Evolutionary conservation across 75 land plant genomes (phyloP).

Genomic region (Picea glauca): DNA sequence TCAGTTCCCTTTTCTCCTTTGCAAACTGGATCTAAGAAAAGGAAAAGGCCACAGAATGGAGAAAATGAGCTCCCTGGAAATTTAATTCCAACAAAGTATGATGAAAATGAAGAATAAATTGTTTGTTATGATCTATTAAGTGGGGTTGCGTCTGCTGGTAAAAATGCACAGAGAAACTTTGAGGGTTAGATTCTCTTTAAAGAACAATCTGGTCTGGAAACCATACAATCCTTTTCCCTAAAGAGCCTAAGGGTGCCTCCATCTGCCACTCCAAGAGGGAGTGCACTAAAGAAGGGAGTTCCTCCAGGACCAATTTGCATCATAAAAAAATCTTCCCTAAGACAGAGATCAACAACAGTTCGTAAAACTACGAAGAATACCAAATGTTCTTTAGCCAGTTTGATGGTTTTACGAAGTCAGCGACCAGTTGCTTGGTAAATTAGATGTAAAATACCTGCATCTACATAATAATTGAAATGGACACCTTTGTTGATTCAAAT

Average conservation of each 20-base stretch:
- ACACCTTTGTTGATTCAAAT: too few species aligned
- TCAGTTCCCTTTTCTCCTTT: neutral
- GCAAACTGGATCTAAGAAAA: slow-evolving; percentile 1
- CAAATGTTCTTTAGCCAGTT: neutral
- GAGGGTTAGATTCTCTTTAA: slow-evolving; percentile 44
- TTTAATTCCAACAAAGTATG: neutral
- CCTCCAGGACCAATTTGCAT: slow-evolving; percentile 37
- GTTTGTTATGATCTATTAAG: neutral
- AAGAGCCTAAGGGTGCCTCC: slow-evolving; percentile 38
- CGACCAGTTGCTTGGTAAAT: neutral
- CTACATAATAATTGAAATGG: too few species aligned
- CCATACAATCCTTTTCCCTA: slow-evolving; percentile 44
- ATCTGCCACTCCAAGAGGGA: slow-evolving; percentile 44
- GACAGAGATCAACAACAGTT: neutral
- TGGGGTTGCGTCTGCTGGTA: neutral
- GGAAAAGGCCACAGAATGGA: neutral
- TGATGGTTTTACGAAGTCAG: slow-evolving; percentile 8
- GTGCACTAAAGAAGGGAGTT: slow-evolving; percentile 48
- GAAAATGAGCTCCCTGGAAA: neutral
- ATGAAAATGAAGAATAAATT: neutral
- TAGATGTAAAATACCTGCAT: too few species aligned
- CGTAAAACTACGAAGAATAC: neutral
- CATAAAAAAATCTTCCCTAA: neutral
- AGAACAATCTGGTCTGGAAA: slow-evolving; percentile 47
- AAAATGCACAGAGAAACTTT: slow-evolving; percentile 16